phyloP scores from a whole-genome alignment of 1,284 basidiomycete species.

The Ustilago crameri region DNA sequence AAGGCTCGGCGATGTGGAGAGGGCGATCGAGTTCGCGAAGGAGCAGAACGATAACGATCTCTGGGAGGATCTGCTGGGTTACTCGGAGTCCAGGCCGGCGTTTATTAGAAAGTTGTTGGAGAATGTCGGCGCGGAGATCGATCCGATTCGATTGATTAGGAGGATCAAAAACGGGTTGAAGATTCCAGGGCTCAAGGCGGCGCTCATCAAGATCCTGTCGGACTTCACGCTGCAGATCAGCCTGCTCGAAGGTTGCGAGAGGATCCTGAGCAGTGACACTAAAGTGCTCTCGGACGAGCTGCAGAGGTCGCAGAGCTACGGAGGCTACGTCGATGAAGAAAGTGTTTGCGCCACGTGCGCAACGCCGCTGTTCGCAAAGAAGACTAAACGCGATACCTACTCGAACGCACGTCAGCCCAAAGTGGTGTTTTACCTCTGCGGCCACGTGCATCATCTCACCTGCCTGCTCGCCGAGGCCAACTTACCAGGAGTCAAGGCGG shows the following conservation, averaged over 20 bases:
- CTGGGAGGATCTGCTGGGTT: constrained; percentile 94
- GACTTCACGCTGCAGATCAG: constrained; percentile 83
- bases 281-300: constrained; percentile 49
- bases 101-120: constrained; percentile 92
- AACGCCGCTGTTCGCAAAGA: constrained; percentile 30
- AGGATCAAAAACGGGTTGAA: constrained; percentile 95
- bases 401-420: constrained; percentile 15
- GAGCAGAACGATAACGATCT: constrained; percentile 97
- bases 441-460: constrained; percentile 57
- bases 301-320: constrained; percentile 40
- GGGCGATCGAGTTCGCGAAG: constrained; percentile 97
- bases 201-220: constrained; percentile 94
- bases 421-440: constrained; percentile 61
- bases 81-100: constrained; percentile 91
- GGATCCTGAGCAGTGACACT: constrained; percentile 57
- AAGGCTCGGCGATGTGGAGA: constrained; percentile 87
- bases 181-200: constrained; percentile 92
- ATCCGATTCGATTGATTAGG: constrained; percentile 91
- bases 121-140: constrained; percentile 95
- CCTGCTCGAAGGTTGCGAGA: constrained; percentile 59
- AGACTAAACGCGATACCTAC: constrained; percentile 13
- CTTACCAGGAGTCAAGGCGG: constrained; percentile 13
- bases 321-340: constrained; percentile 48
- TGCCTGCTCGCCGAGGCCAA: constrained; percentile 45
- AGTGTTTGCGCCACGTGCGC: constrained; percentile 48